Evolutionary conservation across 192 early-diverging fungal species (phyloP).

Genomic region (Coemansia sp.): DNA sequence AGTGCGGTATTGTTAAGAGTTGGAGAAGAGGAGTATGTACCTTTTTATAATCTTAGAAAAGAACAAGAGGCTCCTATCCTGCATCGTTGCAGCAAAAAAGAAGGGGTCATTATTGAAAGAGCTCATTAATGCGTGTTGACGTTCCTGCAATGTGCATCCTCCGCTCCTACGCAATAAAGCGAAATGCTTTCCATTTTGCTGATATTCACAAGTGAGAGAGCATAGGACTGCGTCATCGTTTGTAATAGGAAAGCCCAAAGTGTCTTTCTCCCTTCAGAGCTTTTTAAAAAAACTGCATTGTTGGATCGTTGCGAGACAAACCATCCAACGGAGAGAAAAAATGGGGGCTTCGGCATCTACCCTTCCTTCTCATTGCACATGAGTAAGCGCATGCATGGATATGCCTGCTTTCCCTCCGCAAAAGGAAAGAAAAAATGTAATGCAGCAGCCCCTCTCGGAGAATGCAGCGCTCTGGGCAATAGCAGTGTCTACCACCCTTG

Average conservation of each 20-base stretch:
- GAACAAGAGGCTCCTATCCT: too few species aligned
- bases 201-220: too few species aligned
- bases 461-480: not conserved
- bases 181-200: too few species aligned
- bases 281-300: not conserved
- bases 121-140: too few species aligned
- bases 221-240: too few species aligned
- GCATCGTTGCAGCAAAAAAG: too few species aligned
- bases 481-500: not conserved
- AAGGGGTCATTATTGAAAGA: too few species aligned
- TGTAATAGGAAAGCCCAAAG: too few species aligned
- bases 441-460: not conserved
- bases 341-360: not conserved
- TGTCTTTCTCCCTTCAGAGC: not conserved
- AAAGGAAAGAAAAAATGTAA: not conserved
- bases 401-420: not conserved
- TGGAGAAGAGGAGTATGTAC: not conserved
- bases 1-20: not conserved
- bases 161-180: too few species aligned
- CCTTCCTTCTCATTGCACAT: constrained; percentile 1
- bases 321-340: not conserved
- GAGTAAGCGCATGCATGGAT: constrained; percentile 8
- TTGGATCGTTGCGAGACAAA: not conserved
- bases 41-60: constrained; percentile 1
- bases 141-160: too few species aligned